Evolutionary conservation across 345 rosid genomes (phyloP).

Genomic region (Nephelium lappaceum): DNA sequence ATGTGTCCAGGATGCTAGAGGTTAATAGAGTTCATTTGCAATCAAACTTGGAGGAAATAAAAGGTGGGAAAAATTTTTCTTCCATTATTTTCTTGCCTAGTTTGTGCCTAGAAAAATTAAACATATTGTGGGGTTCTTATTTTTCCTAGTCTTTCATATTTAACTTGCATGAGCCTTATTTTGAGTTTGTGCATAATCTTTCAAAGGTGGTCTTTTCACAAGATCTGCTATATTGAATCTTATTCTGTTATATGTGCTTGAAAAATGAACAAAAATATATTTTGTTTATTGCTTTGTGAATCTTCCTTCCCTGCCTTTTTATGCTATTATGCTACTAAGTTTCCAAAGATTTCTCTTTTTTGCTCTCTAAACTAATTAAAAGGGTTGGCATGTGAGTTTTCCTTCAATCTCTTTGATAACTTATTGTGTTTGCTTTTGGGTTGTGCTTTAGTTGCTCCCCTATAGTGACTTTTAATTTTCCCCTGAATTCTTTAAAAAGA

Average conservation of each 20-base stretch:
- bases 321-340: neutral
- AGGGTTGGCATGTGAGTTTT: neutral
- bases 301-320: neutral
- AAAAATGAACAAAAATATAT: too few species aligned
- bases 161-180: neutral
- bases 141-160: neutral
- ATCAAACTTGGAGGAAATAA: constrained; percentile 57
- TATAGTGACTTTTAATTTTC: neutral
- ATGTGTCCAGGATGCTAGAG: constrained; percentile 73
- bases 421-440: neutral
- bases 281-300: too few species aligned
- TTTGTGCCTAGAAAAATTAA: neutral
- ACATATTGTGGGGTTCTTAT: neutral
- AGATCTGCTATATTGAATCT: neutral
- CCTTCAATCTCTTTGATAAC: neutral
- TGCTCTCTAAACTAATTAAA: neutral
- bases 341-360: neutral
- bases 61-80: constrained; percentile 43
- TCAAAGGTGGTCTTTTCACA: neutral
- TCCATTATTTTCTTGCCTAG: neutral
- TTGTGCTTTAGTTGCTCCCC: constrained; percentile 10
- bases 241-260: too few species aligned
- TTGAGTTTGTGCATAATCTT: neutral
- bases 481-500: neutral
- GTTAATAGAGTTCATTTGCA: constrained; percentile 56